phyloP scores from a whole-genome alignment of 805 yeast genomes.

The Lipomyces kockii region DNA sequence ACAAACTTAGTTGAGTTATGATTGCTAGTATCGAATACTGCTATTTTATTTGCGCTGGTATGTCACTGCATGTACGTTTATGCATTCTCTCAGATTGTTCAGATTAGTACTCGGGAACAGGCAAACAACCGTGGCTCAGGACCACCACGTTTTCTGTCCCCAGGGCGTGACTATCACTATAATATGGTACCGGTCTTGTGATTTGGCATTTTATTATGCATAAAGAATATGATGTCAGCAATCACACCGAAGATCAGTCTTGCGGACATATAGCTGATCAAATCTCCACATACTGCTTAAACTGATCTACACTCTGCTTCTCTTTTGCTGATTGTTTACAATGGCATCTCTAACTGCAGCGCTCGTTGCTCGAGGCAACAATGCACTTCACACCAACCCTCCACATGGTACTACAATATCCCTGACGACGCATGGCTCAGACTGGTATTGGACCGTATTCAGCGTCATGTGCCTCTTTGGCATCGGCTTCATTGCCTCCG shows the following conservation, averaged over 20 bases:
- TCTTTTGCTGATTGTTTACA: not conserved
- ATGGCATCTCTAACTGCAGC: not conserved
- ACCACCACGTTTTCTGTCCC: too few species aligned
- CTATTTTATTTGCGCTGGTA: too few species aligned
- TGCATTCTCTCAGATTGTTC: too few species aligned
- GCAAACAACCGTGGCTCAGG: too few species aligned
- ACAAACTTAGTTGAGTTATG: too few species aligned
- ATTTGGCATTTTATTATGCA: not conserved
- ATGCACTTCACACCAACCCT: conserved; percentile 50
- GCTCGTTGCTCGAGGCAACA: conserved; percentile 12
- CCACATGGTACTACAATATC: conserved; percentile 52
- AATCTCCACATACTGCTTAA: not conserved
- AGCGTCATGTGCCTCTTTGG: conserved; percentile 50
- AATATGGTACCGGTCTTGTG: not conserved
- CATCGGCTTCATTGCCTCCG: conserved; percentile 40
- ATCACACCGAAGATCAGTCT: not conserved
- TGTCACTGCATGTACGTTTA: too few species aligned
- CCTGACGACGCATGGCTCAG: conserved; percentile 62
- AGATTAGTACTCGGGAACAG: too few species aligned
- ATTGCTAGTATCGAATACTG: too few species aligned
- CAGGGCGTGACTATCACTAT: too few species aligned
- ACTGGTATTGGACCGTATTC: conserved; percentile 71
- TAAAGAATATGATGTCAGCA: not conserved
- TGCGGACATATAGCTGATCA: not conserved
- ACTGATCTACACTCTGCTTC: not conserved